Evolutionary conservation across 1,284 basidiomycete species (phyloP).

Genomic region (Tilletia caries): DNA sequence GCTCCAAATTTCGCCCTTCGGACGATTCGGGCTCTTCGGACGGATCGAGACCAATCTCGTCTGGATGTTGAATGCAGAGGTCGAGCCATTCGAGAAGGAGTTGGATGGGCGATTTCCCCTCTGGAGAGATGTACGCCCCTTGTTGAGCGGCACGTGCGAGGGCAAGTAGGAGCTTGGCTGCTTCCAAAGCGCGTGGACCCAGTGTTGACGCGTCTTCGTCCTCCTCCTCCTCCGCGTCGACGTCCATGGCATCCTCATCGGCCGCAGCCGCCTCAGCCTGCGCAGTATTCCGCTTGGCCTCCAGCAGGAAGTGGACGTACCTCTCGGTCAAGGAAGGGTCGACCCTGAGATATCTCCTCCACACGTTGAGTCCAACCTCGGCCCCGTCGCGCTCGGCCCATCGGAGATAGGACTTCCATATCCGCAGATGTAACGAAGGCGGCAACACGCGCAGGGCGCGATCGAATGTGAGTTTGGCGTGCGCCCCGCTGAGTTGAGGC

Average conservation of each 20-base stretch:
- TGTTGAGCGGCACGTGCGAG: conserved; percentile 77
- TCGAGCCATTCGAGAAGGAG: conserved; percentile 89
- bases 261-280: conserved; percentile 23
- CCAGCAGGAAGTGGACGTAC: conserved; percentile 43
- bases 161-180: conserved; percentile 81
- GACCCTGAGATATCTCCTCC: conserved; percentile 77
- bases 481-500: conserved; percentile 74
- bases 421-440: conserved; percentile 84
- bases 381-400: conserved; percentile 74
- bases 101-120: conserved; percentile 93
- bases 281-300: not conserved
- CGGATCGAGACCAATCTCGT: conserved; percentile 86
- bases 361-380: conserved; percentile 66
- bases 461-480: conserved; percentile 90
- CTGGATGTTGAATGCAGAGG: conserved; percentile 82
- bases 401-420: conserved; percentile 91
- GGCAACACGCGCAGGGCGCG: conserved; percentile 88
- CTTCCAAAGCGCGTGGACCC: conserved; percentile 72
- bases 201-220: conserved; percentile 19
- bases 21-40: conserved; percentile 57
- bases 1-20: not conserved
- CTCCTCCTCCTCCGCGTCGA: conserved; percentile 26
- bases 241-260: conserved; percentile 23
- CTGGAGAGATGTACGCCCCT: conserved; percentile 80
- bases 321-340: conserved; percentile 52